These are phyloP conservation scores for Mollisiaceae sp. DNA, from an alignment of 2,329 filamentous ascomycete genomes.

Conservation along the genomic window DNA sequence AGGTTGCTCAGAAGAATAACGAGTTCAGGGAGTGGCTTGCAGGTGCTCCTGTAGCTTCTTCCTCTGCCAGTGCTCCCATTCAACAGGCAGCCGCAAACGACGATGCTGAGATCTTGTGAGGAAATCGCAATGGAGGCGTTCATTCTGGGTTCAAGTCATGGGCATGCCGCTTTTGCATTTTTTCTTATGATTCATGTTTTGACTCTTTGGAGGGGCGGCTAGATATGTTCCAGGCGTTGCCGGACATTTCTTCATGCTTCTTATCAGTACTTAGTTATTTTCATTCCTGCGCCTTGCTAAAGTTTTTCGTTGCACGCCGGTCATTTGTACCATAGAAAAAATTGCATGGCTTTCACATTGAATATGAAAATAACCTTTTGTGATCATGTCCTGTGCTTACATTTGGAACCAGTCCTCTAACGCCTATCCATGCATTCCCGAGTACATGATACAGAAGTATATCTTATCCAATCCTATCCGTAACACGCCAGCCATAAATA, in stretches of 20 bases:
- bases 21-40: slow-evolving; percentile 53
- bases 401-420: background rate
- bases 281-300: background rate
- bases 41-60: slow-evolving; percentile 34
- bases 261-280: background rate
- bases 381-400: background rate
- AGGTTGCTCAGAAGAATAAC: slow-evolving; percentile 53
- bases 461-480: slow-evolving; percentile 13
- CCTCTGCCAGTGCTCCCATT: background rate
- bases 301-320: background rate
- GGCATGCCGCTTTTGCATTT: background rate
- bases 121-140: background rate
- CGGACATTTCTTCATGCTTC: background rate
- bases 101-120: slow-evolving; percentile 4
- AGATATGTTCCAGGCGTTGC: slow-evolving; percentile 1
- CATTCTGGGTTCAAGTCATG: background rate
- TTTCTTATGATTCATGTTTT: background rate
- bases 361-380: background rate
- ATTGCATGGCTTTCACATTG: background rate
- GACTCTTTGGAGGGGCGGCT: background rate
- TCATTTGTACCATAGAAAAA: slow-evolving; percentile 7
- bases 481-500: slow-evolving; percentile 30
- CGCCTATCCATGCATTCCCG: slow-evolving; percentile 3
- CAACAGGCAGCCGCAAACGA: background rate
- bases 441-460: background rate